These are phyloP conservation scores for Suillus weaverae DNA, from an alignment of 768 basidiomycete genomes.

Conservation along the genomic window DNA sequence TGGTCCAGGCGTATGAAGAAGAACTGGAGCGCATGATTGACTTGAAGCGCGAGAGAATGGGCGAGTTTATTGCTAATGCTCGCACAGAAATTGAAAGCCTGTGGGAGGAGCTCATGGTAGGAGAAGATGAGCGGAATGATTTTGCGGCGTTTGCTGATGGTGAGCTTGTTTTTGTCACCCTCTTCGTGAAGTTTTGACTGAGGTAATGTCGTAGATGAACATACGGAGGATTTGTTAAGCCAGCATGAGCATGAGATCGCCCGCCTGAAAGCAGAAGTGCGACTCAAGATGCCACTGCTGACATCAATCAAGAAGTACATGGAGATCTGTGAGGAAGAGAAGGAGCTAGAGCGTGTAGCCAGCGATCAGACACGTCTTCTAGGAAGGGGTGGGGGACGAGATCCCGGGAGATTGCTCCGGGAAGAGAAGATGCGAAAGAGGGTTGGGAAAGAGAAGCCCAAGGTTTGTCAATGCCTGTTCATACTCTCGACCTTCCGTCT, in stretches of 20 bases:
- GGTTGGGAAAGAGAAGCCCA: conserved; percentile 88
- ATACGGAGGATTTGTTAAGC: conserved; percentile 82
- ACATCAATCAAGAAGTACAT: conserved; percentile 84
- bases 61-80: conserved; percentile 78
- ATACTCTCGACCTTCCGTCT: background rate
- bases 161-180: conserved; percentile 34
- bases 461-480: conserved; percentile 49
- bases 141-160: conserved; percentile 86
- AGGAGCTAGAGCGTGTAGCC: conserved; percentile 79
- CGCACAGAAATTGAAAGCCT: conserved; percentile 76
- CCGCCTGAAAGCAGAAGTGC: conserved; percentile 79
- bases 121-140: conserved; percentile 76
- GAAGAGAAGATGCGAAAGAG: conserved; percentile 98
- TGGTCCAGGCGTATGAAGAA: conserved; percentile 79
- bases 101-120: conserved; percentile 86
- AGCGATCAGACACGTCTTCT: conserved; percentile 80
- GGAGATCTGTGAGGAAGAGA: conserved; percentile 86
- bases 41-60: conserved; percentile 85
- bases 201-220: conserved; percentile 57
- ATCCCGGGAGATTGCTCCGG: conserved; percentile 81
- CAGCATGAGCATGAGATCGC: conserved; percentile 86
- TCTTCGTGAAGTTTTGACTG: background rate
- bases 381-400: conserved; percentile 70
- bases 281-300: conserved; percentile 74
- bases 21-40: conserved; percentile 91